Percentiles rank a stretch among this genome's conserved stretches.
Evolutionary conservation across 2,329 filamentous ascomycete genomes (phyloP).

Genomic region (Fusarium setosum): DNA sequence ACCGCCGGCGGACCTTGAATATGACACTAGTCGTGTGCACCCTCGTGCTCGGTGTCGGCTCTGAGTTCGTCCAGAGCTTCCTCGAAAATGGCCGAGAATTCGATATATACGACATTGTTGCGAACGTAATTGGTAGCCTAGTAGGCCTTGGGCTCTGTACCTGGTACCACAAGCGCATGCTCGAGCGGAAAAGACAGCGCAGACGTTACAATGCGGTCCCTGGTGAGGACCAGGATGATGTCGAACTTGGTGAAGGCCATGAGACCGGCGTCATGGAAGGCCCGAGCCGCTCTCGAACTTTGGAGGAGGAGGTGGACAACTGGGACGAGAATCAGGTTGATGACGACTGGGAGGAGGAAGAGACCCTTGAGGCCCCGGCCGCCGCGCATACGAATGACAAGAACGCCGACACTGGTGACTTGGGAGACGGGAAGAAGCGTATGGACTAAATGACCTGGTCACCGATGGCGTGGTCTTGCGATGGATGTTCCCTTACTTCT

Average conservation of each 20-base stretch:
- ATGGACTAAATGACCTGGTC: conserved; percentile 41
- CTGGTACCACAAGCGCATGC: conserved; percentile 96
- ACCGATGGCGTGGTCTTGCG: neutral
- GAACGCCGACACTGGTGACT: conserved; percentile 40
- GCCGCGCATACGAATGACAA: conserved; percentile 30
- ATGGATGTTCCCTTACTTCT: neutral
- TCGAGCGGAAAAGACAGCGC: conserved; percentile 83
- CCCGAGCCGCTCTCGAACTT: conserved; percentile 47
- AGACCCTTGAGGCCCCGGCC: conserved; percentile 44
- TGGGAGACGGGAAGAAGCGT: conserved; percentile 48
- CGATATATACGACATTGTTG: conserved; percentile 87
- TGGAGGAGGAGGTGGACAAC: conserved; percentile 90
- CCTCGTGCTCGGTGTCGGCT: conserved; percentile 74
- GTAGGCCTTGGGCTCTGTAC: conserved; percentile 78
- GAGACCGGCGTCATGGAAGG: conserved; percentile 71
- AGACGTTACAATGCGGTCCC: conserved; percentile 79
- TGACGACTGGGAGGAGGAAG: conserved; percentile 67
- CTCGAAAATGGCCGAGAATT: conserved; percentile 78
- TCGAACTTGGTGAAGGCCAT: conserved; percentile 82
- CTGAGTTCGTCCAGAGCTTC: conserved; percentile 79
- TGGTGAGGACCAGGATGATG: conserved; percentile 71
- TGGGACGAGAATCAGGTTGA: conserved; percentile 87
- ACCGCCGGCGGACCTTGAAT: conserved; percentile 85
- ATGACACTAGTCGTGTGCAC: conserved; percentile 87
- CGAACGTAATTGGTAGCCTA: conserved; percentile 85